Evolutionary conservation across 2,329 filamentous ascomycete species (phyloP).

Genomic region (Venturia nashicola): DNA sequence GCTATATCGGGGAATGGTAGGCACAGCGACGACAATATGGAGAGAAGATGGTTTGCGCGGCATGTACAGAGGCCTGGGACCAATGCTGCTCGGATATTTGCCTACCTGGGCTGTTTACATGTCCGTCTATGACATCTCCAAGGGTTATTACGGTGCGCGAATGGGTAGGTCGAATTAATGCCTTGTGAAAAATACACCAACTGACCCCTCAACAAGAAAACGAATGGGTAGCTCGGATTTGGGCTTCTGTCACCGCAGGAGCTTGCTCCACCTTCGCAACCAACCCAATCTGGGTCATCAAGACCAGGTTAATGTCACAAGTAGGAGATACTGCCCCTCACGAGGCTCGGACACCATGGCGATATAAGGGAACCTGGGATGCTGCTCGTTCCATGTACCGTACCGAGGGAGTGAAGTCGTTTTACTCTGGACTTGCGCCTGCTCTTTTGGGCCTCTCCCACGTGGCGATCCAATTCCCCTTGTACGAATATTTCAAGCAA

Average conservation of each 20-base stretch:
- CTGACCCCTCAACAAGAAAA: conserved; percentile 43
- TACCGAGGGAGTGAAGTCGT: conserved; percentile 75
- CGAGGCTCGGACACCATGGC: conserved; percentile 61
- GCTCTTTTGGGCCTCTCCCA: conserved; percentile 86
- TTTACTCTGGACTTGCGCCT: conserved; percentile 90
- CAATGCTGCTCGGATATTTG: conserved; percentile 89
- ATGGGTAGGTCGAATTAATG: conserved; percentile 29
- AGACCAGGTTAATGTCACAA: conserved; percentile 96
- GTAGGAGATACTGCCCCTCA: conserved; percentile 45
- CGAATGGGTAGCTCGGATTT: conserved; percentile 67
- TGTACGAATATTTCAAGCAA: conserved; percentile 88
- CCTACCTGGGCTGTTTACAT: conserved; percentile 99
- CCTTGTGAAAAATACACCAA: conserved; percentile 31
- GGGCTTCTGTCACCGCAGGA: conserved; percentile 82
- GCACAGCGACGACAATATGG: conserved; percentile 79
- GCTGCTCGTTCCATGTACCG: conserved; percentile 93
- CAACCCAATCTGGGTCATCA: conserved; percentile 99
- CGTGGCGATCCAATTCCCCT: conserved; percentile 92
- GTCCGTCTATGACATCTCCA: conserved; percentile 86
- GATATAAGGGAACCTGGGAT: conserved; percentile 81
- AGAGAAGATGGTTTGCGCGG: conserved; percentile 77
- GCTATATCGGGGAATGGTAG: conserved; percentile 76
- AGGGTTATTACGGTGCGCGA: conserved; percentile 56
- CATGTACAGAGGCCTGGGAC: conserved; percentile 85
- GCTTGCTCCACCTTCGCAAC: conserved; percentile 88